A percentile compares a stretch with the other conserved stretches of the same genome.
Conservation (phyloP, 768 basidiomycete species). For the Lactarius vividus region DNA sequence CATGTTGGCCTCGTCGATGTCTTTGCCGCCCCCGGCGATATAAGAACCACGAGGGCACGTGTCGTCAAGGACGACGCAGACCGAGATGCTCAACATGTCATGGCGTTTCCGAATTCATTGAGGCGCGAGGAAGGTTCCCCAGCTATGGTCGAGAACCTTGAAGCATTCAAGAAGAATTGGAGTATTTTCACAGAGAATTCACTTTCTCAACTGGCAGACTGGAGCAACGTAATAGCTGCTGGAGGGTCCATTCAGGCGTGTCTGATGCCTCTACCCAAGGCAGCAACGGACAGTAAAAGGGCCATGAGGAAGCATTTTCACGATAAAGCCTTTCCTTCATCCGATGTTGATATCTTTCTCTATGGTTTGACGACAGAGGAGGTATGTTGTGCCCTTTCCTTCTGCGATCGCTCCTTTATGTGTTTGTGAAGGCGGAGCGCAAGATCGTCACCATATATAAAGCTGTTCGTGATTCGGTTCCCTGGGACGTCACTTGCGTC, state of each 20-base stretch:
- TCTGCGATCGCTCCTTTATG: background rate
- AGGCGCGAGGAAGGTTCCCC: conserved; percentile 51
- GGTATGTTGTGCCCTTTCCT: conserved; percentile 31
- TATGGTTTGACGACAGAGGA: conserved; percentile 57
- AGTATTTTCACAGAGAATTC: conserved; percentile 60
- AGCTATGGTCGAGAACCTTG: conserved; percentile 47
- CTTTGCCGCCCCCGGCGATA: conserved; percentile 48
- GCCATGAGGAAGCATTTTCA: conserved; percentile 59
- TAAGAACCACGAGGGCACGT: conserved; percentile 51
- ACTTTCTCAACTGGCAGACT: conserved; percentile 55
- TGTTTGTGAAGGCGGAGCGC: conserved; percentile 46
- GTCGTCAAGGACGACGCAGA: conserved; percentile 46
- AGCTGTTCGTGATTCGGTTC: conserved; percentile 61
- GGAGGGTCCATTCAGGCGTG: conserved; percentile 63
- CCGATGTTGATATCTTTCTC: conserved; percentile 62
- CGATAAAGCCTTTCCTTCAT: conserved; percentile 51
- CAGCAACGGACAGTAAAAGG: conserved; percentile 51
- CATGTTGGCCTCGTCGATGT: conserved; percentile 60
- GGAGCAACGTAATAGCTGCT: conserved; percentile 63
- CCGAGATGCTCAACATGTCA: conserved; percentile 47
- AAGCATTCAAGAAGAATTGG: conserved; percentile 66
- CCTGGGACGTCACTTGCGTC: conserved; percentile 67
- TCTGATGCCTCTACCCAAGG: conserved; percentile 48
- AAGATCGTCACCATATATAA: conserved; percentile 60
- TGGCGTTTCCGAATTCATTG: conserved; percentile 45